A percentile compares a stretch with the other conserved stretches of the same genome.
phyloP scores from a whole-genome alignment of 331 rosid species.

The Spiraea crenata region DNA sequence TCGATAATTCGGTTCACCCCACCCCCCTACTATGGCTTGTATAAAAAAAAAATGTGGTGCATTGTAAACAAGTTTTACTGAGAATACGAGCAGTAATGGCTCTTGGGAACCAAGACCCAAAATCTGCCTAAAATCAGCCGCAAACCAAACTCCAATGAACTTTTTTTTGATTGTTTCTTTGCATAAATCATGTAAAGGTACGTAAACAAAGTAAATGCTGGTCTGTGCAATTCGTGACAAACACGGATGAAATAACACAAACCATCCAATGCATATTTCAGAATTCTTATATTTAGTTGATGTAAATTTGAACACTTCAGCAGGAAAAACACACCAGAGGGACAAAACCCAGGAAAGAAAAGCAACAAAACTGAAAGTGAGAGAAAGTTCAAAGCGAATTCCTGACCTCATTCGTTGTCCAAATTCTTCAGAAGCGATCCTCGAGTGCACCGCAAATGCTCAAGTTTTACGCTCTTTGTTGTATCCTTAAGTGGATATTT shows the following conservation, averaged over 20 bases:
- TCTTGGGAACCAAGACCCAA: background rate
- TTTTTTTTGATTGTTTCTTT: background rate
- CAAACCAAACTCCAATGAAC: background rate
- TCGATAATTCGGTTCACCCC: too few relatives aligned
- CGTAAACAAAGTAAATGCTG: background rate
- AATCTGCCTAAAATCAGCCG: slow-evolving; percentile 1
- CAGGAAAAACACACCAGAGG: background rate
- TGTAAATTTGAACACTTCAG: background rate
- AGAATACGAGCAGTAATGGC: background rate
- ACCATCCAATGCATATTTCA: background rate
- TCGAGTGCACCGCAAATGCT: too few relatives aligned
- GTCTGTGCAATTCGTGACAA: background rate
- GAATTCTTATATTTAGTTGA: background rate
- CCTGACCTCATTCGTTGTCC: slow-evolving; percentile 4
- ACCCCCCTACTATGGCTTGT: too few relatives aligned
- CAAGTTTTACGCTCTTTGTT: background rate
- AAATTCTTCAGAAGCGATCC: background rate
- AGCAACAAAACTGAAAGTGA: background rate
- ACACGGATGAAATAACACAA: background rate
- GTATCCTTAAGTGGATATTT: background rate
- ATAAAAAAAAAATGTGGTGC: background rate
- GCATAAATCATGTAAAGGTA: background rate
- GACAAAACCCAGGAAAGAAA: background rate
- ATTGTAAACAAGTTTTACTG: background rate
- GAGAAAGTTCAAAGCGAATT: background rate